phyloP scores from a whole-genome alignment of 768 basidiomycete genomes.

The Daedaleopsis nitida region DNA sequence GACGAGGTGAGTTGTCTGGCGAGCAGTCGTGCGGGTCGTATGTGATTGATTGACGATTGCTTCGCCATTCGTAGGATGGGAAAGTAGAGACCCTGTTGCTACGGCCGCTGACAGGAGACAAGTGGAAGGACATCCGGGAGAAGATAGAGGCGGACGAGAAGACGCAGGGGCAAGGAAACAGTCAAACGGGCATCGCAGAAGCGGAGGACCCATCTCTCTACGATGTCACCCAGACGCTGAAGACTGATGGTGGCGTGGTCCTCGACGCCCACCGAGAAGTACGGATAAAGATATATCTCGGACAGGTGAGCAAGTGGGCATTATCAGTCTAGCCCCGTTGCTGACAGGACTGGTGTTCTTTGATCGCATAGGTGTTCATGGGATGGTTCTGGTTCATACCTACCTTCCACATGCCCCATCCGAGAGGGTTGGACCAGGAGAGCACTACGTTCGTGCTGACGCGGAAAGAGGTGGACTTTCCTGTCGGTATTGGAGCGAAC shows the following conservation, averaged over 20 bases:
- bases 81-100: conserved; percentile 49
- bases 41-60: neutral
- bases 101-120: conserved; percentile 45
- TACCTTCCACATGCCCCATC: conserved; percentile 72
- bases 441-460: conserved; percentile 47
- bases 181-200: conserved; percentile 10
- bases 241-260: conserved; percentile 46
- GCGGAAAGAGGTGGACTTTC: conserved; percentile 74
- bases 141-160: conserved; percentile 31
- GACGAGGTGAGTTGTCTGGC: conserved; percentile 36
- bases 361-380: conserved; percentile 59
- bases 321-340: too few species aligned
- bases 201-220: conserved; percentile 49
- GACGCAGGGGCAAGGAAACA: neutral
- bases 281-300: conserved; percentile 71
- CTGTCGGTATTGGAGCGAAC: conserved; percentile 68
- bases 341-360: neutral
- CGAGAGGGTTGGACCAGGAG: conserved; percentile 29
- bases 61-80: conserved; percentile 34
- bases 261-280: conserved; percentile 71
- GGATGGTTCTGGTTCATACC: conserved; percentile 91
- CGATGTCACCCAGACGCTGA: conserved; percentile 38
- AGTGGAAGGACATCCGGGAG: conserved; percentile 43
- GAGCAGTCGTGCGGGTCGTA: neutral
- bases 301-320: conserved; percentile 47